Percentiles rank a stretch among this genome's conserved stretches.
Conservation (phyloP, 208 protist species). For the Trichomonas tenax region DNA sequence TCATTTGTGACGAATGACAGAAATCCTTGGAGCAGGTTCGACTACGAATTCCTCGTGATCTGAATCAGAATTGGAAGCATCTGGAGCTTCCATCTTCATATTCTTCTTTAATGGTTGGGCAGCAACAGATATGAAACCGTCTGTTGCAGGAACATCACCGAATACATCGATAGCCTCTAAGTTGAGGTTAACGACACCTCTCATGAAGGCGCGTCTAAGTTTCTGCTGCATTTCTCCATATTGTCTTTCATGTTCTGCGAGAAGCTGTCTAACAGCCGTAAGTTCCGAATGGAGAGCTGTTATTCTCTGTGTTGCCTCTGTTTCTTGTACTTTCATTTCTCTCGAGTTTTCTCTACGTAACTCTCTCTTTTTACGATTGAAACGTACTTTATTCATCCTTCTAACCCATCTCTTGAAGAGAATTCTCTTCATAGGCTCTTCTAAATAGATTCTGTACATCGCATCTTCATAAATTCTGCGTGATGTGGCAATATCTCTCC, state of each 20-base stretch:
- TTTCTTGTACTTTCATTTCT: not conserved
- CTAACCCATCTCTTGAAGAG: constrained; percentile 4
- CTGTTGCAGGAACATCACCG: not conserved
- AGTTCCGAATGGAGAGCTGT: not conserved
- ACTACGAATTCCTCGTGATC: not conserved
- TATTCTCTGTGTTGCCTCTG: not conserved
- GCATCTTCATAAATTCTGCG: not conserved
- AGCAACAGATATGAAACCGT: not conserved
- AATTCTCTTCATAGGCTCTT: not conserved
- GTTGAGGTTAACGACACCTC: constrained; percentile 1
- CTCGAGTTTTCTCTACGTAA: not conserved
- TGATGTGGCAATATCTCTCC: not conserved
- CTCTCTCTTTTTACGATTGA: not conserved
- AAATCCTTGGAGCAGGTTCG: not conserved
- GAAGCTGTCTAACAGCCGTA: not conserved
- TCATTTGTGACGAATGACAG: not conserved
- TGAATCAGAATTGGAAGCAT: not conserved
- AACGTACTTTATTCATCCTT: not conserved
- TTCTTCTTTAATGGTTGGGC: not conserved
- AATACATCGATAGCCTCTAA: not conserved
- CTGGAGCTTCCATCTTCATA: not conserved
- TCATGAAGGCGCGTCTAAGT: not conserved
- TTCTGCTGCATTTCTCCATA: not conserved
- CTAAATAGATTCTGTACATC: not conserved
- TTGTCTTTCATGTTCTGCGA: not conserved